Evolutionary conservation across 2,329 filamentous ascomycete species (phyloP), one percentile per base, ranked within the genome.

Genomic region (Arachnomyces sp.): DNA sequence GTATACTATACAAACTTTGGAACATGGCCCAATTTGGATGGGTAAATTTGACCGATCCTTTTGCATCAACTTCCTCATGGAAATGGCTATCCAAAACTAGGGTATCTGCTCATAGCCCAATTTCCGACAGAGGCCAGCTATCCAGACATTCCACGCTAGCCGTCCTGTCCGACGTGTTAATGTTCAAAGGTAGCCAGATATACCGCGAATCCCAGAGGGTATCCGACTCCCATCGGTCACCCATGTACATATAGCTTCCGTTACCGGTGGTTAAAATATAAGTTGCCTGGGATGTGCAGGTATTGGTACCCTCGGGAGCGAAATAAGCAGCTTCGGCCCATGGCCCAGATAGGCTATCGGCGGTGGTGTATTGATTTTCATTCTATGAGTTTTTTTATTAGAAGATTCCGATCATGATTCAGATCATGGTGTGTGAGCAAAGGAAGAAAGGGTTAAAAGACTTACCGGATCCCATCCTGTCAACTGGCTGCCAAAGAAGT

Each of bases 241-340:
- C 80, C 60, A 82, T 73, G 59, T 83, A 52, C 53, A 42, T 55
- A 11, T 15, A 39, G 4, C 51, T 56, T 25, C 21, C 21, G 31
- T 62, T 58, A 29, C 62, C 55, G 18, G 74, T 52, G 3, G 61
- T 57, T 13, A 82, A 67, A 16, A 84, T 67, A 48, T 70, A 82
- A 28, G 68, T 76, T 1, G 77, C 78, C 52, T 85, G 80, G 1
- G 73, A 77, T 9, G 61, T 60, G 50, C 76, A 82, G 0, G 80
- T 83, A 34, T 70, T 68, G 63, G 71, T 68, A 1, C 77, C 78
- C 1, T 60, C 51, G 14, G 74, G 69, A 0, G 74, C 78, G 38
- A 84, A 82, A 1, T 70, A 70, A 3, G 66, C 64, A 75, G 78
- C 82, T 0, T 63, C 54, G 0, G 74, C 74, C 80, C 80, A 84